Base-by-base conservation (phyloP, 768 basidiomycete genomes). In the Suillus subluteus region DNA sequence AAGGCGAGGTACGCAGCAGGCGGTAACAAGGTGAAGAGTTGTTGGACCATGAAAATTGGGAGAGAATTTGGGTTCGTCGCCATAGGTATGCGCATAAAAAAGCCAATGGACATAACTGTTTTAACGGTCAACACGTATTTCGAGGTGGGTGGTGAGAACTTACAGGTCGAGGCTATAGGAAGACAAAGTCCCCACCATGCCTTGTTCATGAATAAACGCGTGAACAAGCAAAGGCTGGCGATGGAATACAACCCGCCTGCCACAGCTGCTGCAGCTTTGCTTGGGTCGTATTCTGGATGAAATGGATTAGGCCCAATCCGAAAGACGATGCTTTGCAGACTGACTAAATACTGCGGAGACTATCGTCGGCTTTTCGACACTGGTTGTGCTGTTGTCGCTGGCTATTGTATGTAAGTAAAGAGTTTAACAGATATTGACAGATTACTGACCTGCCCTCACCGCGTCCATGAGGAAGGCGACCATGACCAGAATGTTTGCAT, bases 171-270 rank as follows among this genome's bases (percentile, higher is more conserved):
- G 9, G 69, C 76, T 6, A 78, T 72, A 26, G 78, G 76, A 3
- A 79, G 73, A 63, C 70, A 78, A 44, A 79, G 58, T 21, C 71
- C 77, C 76, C 76, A 78, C 78, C 75, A 75, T 13, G 72, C 41
- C 11, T 69, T 73, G n/a, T 69, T 68, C 23, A 65, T 7, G 26
- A 67, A 63, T n/a, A 78, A 37, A 18, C 74, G 69, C 43, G 64
- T 41, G 54, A 73, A 70, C 12, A 76, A 30, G 18, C 66, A 35
- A 11, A 67, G 0, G 7, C 69, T 59, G 7, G 62, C 48, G 37
- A 75, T 54, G 38, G 52, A 63, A 56, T 73, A 77, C 35, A 77
- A 66, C 16, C 21, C 74, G 4, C 65, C 67, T 32, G 73, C 75
- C 38, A 71, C 65, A 2, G 61, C 70, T 16, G 77, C 74, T 0